A percentile compares a stretch with the other conserved stretches of the same genome.
phyloP scores from a whole-genome alignment of 495 filamentous ascomycete species.

The Apodospora peruviana region DNA sequence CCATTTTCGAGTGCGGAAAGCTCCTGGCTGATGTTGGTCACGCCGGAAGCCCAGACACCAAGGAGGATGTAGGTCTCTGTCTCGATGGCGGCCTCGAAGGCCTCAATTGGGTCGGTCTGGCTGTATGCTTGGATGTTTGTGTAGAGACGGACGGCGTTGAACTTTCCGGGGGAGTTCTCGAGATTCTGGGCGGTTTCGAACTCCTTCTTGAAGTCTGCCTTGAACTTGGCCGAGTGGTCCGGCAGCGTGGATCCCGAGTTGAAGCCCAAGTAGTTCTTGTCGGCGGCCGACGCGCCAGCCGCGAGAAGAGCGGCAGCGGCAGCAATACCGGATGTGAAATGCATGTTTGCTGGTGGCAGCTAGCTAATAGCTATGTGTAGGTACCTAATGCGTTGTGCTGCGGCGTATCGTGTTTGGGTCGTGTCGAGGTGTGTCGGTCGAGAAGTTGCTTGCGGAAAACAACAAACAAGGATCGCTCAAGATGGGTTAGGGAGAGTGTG shows the following conservation, averaged over 20 bases:
- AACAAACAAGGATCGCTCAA: no score
- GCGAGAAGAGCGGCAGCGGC: slow-evolving; percentile 26
- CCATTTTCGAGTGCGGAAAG: slow-evolving; percentile 41
- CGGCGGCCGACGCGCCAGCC: slow-evolving; percentile 25
- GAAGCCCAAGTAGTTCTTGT: slow-evolving; percentile 41
- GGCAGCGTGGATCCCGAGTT: slow-evolving; percentile 42
- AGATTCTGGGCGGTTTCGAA: slow-evolving; percentile 43
- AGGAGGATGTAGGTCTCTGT: slow-evolving; percentile 45
- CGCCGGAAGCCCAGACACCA: slow-evolving; percentile 48
- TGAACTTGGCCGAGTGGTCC: slow-evolving; percentile 43
- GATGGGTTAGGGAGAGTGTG: not conserved
- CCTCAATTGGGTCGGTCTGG: slow-evolving; percentile 37
- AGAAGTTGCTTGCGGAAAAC: not conserved
- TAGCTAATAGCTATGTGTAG: no score
- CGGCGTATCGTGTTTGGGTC: no score
- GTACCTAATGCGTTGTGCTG: no score
- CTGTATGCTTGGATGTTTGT: slow-evolving; percentile 51
- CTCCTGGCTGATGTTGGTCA: slow-evolving; percentile 42
- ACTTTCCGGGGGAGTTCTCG: slow-evolving; percentile 34
- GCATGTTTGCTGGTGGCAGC: slow-evolving; percentile 16
- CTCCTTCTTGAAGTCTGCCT: slow-evolving; percentile 38
- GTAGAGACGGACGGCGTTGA: slow-evolving; percentile 46
- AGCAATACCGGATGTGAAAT: slow-evolving; percentile 18
- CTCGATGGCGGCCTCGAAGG: slow-evolving; percentile 49
- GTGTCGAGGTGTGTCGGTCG: not conserved